Evolutionary conservation across 1,139 yeast species (phyloP), one percentile per base, ranked within the genome.

Genomic region (Pichia sp.): DNA sequence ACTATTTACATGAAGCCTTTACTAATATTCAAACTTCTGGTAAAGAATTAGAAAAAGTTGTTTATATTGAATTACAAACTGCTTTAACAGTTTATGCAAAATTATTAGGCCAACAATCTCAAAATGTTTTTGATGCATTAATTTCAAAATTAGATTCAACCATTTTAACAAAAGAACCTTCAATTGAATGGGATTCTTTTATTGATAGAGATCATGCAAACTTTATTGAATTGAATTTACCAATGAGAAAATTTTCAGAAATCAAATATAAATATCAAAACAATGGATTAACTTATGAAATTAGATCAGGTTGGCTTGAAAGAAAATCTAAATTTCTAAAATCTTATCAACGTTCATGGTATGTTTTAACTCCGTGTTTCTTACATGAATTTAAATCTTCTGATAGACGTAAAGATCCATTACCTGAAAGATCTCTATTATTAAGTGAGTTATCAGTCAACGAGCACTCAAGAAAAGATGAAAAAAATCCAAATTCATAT

Each of bases 111-210:
- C 79, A 77, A 52, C 90, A 86, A 63, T 81, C 87, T 39, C 81
- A 82, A 52, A 70, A 83, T 35, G 79, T 84, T 18, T 78, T 82
- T 53, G 80, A 81, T 55, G 74, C 74, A 49, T 70, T 88, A 52
- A 73, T 85, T 38, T 81, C 87, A 11, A 82, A 79, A 62, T 68
- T 89, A 49, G 80, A 82, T 57, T 67, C 76, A 45, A 95, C 96
- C 1, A 82, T 88, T 56, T 77, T 87, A 52, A 75, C 85, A 39
- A 82, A 85, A 61, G 92, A 85, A 54, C 80, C 95, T 12, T 73
- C 79, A 30, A 79, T 80, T 62, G 98, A 92, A 69, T 92, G 97
- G 97, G 89, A 85, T 54, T 76, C 85, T 27, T 92, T 88, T 56
- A 77, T 89, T 48, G 68, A 79, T 24, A 76, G 83, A 52, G 89